A percentile compares a stretch with the other conserved stretches of the same genome.
Evolutionary conservation across 345 rosid genomes (phyloP).

Genomic region (Microthlaspi erraticum): DNA sequence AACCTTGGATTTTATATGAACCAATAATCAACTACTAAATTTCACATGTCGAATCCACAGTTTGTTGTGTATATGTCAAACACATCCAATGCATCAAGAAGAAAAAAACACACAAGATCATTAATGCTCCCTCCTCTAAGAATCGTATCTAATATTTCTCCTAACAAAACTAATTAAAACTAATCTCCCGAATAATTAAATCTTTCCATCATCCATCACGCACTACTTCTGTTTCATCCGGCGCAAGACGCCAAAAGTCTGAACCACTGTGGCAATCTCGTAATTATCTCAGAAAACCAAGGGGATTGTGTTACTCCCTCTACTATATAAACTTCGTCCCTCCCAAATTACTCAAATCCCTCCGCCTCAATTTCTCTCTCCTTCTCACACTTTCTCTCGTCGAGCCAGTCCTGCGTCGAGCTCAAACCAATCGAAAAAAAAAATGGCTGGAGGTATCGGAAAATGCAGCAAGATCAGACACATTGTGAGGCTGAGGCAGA

Average conservation of each 20-base stretch:
- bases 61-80: conserved; percentile 6
- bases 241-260: conserved; percentile 36
- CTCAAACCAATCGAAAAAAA: not conserved
- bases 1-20: conserved; percentile 9
- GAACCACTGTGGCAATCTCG: conserved; percentile 36
- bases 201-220: conserved; percentile 19
- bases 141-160: conserved; percentile 29
- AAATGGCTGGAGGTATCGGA: conserved; percentile 66
- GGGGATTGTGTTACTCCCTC: conserved; percentile 29
- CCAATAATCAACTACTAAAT: conserved; percentile 25
- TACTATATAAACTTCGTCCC: conserved; percentile 51
- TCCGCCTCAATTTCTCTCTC: conserved; percentile 19
- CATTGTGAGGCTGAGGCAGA: conserved; percentile 81
- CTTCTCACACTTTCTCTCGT: not conserved
- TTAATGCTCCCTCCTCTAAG: conserved; percentile 21
- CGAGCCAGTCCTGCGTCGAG: too few species aligned
- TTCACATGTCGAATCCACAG: conserved; percentile 44
- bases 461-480: conserved; percentile 90
- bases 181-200: conserved; percentile 25
- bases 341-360: conserved; percentile 27
- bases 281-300: conserved; percentile 35
- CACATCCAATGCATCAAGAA: conserved; percentile 43
- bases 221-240: conserved; percentile 10
- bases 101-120: conserved; percentile 45
- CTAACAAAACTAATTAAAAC: conserved; percentile 9